Evolutionary conservation across 176 grass and related monocot genomes (phyloP).

Genomic region (maize (Zea mays)): DNA sequence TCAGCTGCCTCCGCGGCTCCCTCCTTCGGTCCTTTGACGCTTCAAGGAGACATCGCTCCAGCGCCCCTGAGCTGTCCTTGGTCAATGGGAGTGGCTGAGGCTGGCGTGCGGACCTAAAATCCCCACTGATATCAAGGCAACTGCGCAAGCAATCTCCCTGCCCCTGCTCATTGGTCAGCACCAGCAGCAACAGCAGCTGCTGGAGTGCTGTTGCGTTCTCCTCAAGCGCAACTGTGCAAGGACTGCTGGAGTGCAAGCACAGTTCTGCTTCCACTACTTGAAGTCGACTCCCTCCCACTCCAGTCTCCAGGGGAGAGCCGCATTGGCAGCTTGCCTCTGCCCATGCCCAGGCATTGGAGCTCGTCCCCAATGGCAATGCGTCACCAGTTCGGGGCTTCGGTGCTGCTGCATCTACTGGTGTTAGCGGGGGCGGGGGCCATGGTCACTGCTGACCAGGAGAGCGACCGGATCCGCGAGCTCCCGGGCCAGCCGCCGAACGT

Average conservation of each 20-base stretch:
- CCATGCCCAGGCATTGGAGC: slow-evolving; percentile 30
- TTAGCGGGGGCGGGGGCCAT: neutral
- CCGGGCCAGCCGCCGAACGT: slow-evolving; percentile 66
- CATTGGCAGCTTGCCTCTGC: neutral
- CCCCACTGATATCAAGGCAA: slow-evolving; percentile 45
- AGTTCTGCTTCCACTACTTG: neutral
- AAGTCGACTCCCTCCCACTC: neutral
- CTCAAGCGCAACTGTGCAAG: neutral
- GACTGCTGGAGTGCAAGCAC: slow-evolving; percentile 14
- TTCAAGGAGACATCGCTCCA: neutral
- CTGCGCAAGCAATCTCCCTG: slow-evolving; percentile 37
- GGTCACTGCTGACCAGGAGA: slow-evolving; percentile 46
- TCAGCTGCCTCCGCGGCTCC: slow-evolving; percentile 12
- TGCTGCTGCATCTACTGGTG: slow-evolving; percentile 32
- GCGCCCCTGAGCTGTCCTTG: slow-evolving; percentile 43
- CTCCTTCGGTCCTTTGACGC: slow-evolving; percentile 12
- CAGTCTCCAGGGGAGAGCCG: neutral
- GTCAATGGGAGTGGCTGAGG: slow-evolving; percentile 42
- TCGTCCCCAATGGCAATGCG: slow-evolving; percentile 28
- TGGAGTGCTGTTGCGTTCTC: neutral
- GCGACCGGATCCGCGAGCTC: slow-evolving; percentile 78
- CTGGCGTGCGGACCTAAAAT: slow-evolving; percentile 33
- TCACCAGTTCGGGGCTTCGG: neutral
- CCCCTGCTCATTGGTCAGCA: slow-evolving; percentile 1
- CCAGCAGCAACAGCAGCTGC: neutral